Evolutionary conservation across 495 filamentous ascomycete species (phyloP).

Genomic region (Penicillium parvum): DNA sequence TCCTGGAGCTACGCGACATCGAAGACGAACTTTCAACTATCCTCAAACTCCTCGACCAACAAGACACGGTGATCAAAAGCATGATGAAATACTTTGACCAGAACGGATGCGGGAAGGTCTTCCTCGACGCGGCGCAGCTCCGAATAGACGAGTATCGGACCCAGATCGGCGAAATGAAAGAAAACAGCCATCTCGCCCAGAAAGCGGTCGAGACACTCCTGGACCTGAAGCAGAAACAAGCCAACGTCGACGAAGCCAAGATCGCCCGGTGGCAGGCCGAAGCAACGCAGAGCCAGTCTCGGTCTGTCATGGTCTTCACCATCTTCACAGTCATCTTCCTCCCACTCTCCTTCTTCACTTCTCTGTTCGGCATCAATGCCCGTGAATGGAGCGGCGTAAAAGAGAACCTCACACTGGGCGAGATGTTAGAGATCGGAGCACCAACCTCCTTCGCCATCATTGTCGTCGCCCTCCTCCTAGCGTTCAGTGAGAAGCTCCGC

Average conservation of each 20-base stretch:
- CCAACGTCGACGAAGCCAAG: slow-evolving; percentile 63
- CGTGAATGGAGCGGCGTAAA: slow-evolving; percentile 54
- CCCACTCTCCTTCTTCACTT: slow-evolving; percentile 63
- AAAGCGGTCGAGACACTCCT: slow-evolving; percentile 60
- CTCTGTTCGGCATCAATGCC: slow-evolving; percentile 62
- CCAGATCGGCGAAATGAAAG: slow-evolving; percentile 55
- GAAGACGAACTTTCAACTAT: slow-evolving; percentile 62
- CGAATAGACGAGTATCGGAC: slow-evolving; percentile 54
- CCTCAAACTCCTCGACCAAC: slow-evolving; percentile 53
- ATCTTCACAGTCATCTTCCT: slow-evolving; percentile 63
- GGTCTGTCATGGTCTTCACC: slow-evolving; percentile 66
- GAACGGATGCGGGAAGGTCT: slow-evolving; percentile 29
- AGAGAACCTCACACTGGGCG: slow-evolving; percentile 24
- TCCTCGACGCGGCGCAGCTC: slow-evolving; percentile 48
- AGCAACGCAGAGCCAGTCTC: slow-evolving; percentile 57
- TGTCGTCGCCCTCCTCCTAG: slow-evolving; percentile 37
- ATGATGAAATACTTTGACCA: slow-evolving; percentile 44
- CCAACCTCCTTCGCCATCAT: slow-evolving; percentile 41
- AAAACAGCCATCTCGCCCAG: slow-evolving; percentile 41
- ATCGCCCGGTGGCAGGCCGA: slow-evolving; percentile 60
- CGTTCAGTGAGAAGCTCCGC: slow-evolving; percentile 39
- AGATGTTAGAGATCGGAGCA: slow-evolving; percentile 37
- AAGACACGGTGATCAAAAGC: slow-evolving; percentile 45
- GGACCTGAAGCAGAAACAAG: slow-evolving; percentile 65
- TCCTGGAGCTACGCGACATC: slow-evolving; percentile 63